Evolutionary conservation across 306 rosid species (phyloP), one percentile per base, ranked within the genome.

Genomic region (Vigna nakashimae): DNA sequence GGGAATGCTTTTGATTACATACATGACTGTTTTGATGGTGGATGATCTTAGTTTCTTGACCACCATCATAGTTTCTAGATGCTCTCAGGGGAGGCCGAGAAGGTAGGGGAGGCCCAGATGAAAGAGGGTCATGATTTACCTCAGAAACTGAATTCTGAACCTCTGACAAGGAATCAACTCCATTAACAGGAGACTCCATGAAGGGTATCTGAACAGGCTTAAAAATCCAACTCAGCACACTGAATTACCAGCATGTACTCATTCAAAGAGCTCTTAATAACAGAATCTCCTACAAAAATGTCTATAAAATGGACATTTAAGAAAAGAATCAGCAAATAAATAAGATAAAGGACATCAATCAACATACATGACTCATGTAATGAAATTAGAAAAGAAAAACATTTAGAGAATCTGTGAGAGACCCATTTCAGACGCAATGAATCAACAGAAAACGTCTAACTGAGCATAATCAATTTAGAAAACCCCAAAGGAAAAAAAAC

Each of bases 151-250:
- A 80, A 88, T 85, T 86, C 84, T 86, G 92, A 84, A 79, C 71
- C 82, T 85, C 90, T 28, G 89, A 79, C 49, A 83, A 74, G 70
- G 90, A 79, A 74, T 78, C 78, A 71, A 80, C 84, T 73, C 85
- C 95, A 79, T 85, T 81, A 65, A 73, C 84, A 74, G 65, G 77
- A 43, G 90, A 82, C 45, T 89, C 95, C 98, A 94, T 92, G 28
- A 78, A 73, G 72, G 69, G 74, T 62, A 65, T 65, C 69, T 65
- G 72, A 60, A 75, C 43, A 74, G 56, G 48, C 81, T 65, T 65
- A 50, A 85, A 80, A 86, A 60, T 71, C 81, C 78, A 88, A 80
- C 79, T 78, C 65, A 66, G 83, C 87, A 73, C 36, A 75, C 69
- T 74, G 79, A 89, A 76, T 84, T 74, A 65, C 67, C 78, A 76